Percentiles rank a stretch among this genome's conserved stretches.
Evolutionary conservation across 2,329 filamentous ascomycete species (phyloP).

Genomic region (Fusarium transvaalense): DNA sequence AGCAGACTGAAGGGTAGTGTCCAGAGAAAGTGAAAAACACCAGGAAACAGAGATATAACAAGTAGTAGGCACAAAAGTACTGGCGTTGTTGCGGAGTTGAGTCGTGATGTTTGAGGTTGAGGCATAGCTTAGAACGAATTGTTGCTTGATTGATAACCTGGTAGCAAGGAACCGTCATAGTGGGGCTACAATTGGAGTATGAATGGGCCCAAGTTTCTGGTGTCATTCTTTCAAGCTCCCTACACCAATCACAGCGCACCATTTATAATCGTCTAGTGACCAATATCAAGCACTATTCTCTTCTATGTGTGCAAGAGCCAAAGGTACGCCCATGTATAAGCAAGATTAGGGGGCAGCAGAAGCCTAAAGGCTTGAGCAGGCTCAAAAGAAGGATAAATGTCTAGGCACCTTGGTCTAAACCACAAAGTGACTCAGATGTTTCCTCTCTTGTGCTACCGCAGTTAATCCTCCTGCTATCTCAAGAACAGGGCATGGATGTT

Average conservation of each 20-base stretch:
- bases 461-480: neutral
- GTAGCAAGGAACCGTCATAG: slow-evolving; percentile 36
- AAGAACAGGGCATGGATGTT: neutral
- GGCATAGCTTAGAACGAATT: slow-evolving; percentile 52
- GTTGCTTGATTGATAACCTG: slow-evolving; percentile 30
- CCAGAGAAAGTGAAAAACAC: slow-evolving; percentile 65
- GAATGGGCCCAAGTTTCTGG: slow-evolving; percentile 13
- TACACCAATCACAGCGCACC: slow-evolving; percentile 32
- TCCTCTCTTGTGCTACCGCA: neutral
- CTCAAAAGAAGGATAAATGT: neutral
- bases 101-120: slow-evolving; percentile 59
- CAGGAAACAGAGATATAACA: slow-evolving; percentile 65
- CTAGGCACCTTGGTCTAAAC: neutral
- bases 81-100: slow-evolving; percentile 55
- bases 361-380: neutral
- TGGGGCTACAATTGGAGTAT: slow-evolving; percentile 48
- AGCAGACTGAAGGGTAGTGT: slow-evolving; percentile 61
- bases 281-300: neutral
- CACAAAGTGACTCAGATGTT: neutral
- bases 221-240: slow-evolving; percentile 17
- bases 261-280: slow-evolving; percentile 36
- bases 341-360: neutral
- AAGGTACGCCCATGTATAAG: neutral
- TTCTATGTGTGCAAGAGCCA: neutral
- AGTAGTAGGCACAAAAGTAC: slow-evolving; percentile 63